Base-by-base conservation (phyloP, 495 filamentous ascomycete species). In the Trichoderma gamsii region DNA sequence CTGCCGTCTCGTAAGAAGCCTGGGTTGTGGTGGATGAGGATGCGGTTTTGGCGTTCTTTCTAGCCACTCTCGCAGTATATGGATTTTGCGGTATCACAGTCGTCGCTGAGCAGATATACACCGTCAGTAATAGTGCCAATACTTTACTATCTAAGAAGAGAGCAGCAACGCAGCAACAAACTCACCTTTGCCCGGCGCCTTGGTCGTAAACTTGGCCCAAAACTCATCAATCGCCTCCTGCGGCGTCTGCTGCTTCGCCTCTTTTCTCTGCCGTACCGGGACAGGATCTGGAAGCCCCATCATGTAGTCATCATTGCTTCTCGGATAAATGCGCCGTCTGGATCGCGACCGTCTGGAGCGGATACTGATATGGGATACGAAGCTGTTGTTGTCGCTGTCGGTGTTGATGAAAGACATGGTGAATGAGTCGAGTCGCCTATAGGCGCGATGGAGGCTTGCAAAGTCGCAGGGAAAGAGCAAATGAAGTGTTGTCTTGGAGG, bases 181-280 rank as follows among this genome's bases (percentile, higher is more conserved):
- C 71, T 68, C 73, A 76, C 79, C 80, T 77, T 83, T 82, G 65
- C 86, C 85, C 5, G 85, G 86, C 49, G 78, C 73, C 68, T 87
- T 90, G 63, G 85, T 87, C 44, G 82, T 89, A 75, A 95, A 95
- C 66, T 86, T 88, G 46, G 82, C 75, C 92, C 92, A 96, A 78
- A 94, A 94, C 65, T 89, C 85, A 71, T 90, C 87, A 46, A 96
- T 81, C 15, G 79, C 83, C 70, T 87, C 81, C 76, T 96, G 92
- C 12, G 91, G 90, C 21, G 87, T 71, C 71, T 87, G 83, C 41
- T 77, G 77, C 79, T 72, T 67, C 56, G 27, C 25, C 56, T 29
- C 6, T 11, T 32, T 61, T 25, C 56, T 18, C 56, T 18, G 25
- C 12, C 25, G 56, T 9, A 61, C 11, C 56, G 56, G 23, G 15